A percentile compares a stretch with the other conserved stretches of the same genome.
Evolutionary conservation across 1,139 yeast species (phyloP).

Genomic region (Diutina pseudorugosa): DNA sequence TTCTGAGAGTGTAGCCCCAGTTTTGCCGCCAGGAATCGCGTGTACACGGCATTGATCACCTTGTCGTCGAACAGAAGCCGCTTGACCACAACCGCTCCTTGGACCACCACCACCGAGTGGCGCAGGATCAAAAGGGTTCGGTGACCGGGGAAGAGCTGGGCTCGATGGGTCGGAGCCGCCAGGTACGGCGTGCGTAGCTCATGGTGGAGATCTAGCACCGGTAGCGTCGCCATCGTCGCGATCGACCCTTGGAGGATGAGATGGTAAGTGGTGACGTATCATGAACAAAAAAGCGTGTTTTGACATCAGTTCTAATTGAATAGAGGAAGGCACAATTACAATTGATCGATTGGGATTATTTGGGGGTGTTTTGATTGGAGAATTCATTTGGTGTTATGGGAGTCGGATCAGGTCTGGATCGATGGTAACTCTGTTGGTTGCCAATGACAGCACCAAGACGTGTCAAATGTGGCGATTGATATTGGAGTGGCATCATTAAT

Average conservation of each 20-base stretch:
- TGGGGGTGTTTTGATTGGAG: too few species aligned
- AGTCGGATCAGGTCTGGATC: too few species aligned
- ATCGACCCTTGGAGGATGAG: background rate
- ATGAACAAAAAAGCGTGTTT: too few species aligned
- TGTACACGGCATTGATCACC: slow-evolving; percentile 1
- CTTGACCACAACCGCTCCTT: slow-evolving; percentile 37
- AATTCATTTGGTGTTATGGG: too few species aligned
- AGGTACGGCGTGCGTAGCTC: background rate
- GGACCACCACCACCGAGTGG: slow-evolving; percentile 28
- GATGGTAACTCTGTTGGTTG: too few species aligned
- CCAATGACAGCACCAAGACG: too few species aligned
- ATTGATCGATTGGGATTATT: too few species aligned
- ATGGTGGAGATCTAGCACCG: background rate
- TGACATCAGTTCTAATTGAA: too few species aligned
- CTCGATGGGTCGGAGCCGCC: background rate
- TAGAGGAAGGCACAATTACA: too few species aligned
- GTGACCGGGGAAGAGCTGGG: background rate
- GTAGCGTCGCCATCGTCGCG: slow-evolving; percentile 1
- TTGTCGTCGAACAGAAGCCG: slow-evolving; percentile 34
- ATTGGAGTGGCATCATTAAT: too few species aligned
- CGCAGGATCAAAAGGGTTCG: slow-evolving; percentile 17
- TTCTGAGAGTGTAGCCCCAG: background rate
- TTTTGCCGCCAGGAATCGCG: background rate
- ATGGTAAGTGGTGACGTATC: too few species aligned
- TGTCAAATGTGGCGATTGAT: too few species aligned